phyloP scores from a whole-genome alignment of 2,329 filamentous ascomycete genomes.

The Colletotrichum spinosum region DNA sequence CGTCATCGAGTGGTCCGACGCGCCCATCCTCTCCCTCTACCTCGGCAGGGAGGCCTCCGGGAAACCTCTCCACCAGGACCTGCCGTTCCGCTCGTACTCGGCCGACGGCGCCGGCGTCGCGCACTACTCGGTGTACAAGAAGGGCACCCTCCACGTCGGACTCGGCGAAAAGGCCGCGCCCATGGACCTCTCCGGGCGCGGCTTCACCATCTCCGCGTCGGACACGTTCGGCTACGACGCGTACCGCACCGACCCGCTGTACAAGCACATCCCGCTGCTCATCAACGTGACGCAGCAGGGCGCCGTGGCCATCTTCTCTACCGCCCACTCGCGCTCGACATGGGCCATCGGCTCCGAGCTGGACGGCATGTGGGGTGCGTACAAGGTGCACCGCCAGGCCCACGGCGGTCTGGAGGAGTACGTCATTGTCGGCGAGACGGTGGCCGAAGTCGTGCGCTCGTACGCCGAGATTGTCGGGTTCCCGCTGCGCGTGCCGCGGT shows the following conservation, averaged over 20 bases:
- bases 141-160: conserved; percentile 74
- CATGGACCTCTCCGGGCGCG: conserved; percentile 76
- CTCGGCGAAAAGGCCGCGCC: conserved; percentile 79
- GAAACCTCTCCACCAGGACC: conserved; percentile 70
- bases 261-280: conserved; percentile 80
- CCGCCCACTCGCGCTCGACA: conserved; percentile 71
- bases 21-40: conserved; percentile 64
- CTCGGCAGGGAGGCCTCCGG: conserved; percentile 61
- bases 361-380: conserved; percentile 80
- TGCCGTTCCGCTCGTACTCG: conserved; percentile 74
- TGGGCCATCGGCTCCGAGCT: conserved; percentile 79
- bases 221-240: conserved; percentile 81
- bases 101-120: conserved; percentile 71
- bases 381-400: conserved; percentile 80
- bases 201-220: conserved; percentile 75
- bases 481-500: conserved; percentile 75
- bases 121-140: conserved; percentile 73
- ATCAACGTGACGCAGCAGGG: conserved; percentile 75
- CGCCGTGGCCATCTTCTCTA: conserved; percentile 76
- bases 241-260: conserved; percentile 77
- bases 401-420: conserved; percentile 80
- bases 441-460: conserved; percentile 72
- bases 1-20: conserved; percentile 67
- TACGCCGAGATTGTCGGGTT: conserved; percentile 78
- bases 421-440: conserved; percentile 72